phyloP scores from a whole-genome alignment of 352 stramenopile genomes.

The Saprolegnia parasitica region DNA sequence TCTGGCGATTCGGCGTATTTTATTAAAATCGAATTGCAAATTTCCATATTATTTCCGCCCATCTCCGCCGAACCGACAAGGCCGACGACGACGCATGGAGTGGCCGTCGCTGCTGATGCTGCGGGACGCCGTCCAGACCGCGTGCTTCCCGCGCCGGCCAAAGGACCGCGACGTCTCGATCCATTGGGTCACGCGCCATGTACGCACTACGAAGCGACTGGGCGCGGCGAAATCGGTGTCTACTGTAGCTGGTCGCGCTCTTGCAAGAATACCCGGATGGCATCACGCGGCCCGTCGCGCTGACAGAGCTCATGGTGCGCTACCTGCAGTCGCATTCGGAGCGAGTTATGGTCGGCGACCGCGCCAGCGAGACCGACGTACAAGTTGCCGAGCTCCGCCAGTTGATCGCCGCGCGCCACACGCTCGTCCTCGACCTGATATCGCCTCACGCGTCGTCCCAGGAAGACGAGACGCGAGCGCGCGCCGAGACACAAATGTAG shows the following conservation, averaged over 20 bases:
- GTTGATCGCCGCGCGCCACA: conserved; percentile 2
- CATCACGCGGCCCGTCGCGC: conserved; percentile 52
- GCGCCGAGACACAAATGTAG: conserved; percentile 13
- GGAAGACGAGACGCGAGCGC: not conserved
- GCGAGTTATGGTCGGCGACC: not conserved
- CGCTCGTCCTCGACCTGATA: not conserved
- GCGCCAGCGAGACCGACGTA: conserved; percentile 6
- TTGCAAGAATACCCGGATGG: conserved; percentile 65
- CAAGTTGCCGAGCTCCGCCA: not conserved
- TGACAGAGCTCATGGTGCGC: conserved; percentile 49
- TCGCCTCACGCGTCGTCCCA: not conserved
- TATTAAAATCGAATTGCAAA: conserved; percentile 3
- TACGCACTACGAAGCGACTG: not conserved
- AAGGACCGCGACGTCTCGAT: not conserved
- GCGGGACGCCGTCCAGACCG: not conserved
- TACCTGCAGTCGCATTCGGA: conserved; percentile 2
- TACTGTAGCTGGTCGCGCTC: conserved; percentile 41
- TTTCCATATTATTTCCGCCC: not conserved
- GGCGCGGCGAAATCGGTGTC: not conserved
- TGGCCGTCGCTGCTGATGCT: not conserved
- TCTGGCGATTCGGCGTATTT: not conserved
- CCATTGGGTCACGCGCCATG: not conserved
- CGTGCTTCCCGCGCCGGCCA: not conserved
- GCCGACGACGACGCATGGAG: not conserved
- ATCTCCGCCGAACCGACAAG: not conserved